Conservation (phyloP, 148 eudicot genomes). For the Gaultheria prostrata region DNA sequence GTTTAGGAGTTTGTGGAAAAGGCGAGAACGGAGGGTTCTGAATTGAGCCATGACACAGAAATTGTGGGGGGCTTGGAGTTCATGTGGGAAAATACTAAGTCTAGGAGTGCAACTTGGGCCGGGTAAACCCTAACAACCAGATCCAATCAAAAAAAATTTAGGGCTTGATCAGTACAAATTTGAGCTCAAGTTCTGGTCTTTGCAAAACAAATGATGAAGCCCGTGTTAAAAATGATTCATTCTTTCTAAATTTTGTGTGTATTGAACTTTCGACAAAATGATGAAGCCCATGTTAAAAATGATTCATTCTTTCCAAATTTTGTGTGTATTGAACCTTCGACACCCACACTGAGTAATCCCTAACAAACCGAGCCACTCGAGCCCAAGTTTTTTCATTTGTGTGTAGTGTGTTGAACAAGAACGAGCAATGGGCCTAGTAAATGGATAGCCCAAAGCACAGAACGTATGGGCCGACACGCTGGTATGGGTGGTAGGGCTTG, state of each 20-base stretch:
- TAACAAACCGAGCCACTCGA: not conserved
- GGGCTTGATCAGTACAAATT: not conserved
- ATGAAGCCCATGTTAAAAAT: not conserved
- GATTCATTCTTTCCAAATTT: too few species aligned
- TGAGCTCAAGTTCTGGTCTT: not conserved
- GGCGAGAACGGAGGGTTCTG: conserved; percentile 17
- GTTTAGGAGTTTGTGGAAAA: conserved; percentile 18
- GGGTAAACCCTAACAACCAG: not conserved
- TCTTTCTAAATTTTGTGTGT: too few species aligned
- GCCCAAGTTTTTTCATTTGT: not conserved
- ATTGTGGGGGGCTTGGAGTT: not conserved
- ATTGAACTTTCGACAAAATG: too few species aligned
- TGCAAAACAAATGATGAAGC: not conserved
- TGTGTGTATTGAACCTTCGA: too few species aligned
- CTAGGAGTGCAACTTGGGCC: not conserved
- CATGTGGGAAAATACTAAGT: not conserved
- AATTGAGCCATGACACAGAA: conserved; percentile 11
- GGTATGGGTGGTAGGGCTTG: too few species aligned
- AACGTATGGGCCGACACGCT: too few species aligned
- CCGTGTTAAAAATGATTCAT: not conserved
- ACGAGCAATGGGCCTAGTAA: too few species aligned
- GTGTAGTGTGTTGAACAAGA: too few species aligned
- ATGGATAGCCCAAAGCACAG: too few species aligned
- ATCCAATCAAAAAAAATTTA: not conserved
- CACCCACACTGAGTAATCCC: not conserved